Evolutionary conservation across 352 stramenopile genomes (phyloP).

Genomic region (Pythium sukuiense): DNA sequence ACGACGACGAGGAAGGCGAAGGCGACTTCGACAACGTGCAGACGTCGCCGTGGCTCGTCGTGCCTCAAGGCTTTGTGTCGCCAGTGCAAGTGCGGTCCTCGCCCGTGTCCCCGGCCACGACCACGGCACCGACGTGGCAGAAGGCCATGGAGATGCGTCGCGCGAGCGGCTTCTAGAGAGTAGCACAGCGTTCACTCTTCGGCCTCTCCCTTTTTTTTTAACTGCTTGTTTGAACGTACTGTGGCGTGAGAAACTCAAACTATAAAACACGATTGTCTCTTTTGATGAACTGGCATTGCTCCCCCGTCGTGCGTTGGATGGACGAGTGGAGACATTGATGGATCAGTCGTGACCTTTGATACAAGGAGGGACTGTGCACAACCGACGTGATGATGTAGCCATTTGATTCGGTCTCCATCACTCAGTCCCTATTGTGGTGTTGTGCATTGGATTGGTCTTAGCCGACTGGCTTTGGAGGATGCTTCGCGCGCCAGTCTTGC

Average conservation of each 20-base stretch:
- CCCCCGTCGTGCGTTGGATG: too few relatives aligned
- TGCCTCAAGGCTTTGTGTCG: constrained; percentile 41
- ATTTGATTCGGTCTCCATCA: neutral
- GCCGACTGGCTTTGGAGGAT: neutral
- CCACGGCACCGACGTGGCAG: constrained; percentile 20
- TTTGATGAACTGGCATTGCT: neutral
- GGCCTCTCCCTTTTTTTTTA: neutral
- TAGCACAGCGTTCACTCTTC: neutral
- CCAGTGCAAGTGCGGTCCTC: constrained; percentile 18
- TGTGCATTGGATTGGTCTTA: neutral
- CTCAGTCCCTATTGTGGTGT: neutral
- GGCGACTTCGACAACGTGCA: constrained; percentile 37
- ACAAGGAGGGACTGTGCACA: neutral
- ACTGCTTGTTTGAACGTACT: neutral
- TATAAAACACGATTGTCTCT: neutral
- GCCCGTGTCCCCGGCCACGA: neutral
- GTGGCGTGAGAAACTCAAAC: neutral
- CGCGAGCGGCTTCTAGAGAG: constrained; percentile 29
- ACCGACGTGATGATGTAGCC: neutral
- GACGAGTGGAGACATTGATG: neutral
- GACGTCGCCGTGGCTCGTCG: constrained; percentile 41
- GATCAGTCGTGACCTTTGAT: too few relatives aligned
- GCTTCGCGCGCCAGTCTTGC: constrained; percentile 13
- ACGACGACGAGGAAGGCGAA: constrained; percentile 31
- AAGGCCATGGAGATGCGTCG: constrained; percentile 52